A percentile compares a stretch with the other conserved stretches of the same genome.
Conservation (phyloP, 257 asterid species). For the Primulina tabacum region DNA sequence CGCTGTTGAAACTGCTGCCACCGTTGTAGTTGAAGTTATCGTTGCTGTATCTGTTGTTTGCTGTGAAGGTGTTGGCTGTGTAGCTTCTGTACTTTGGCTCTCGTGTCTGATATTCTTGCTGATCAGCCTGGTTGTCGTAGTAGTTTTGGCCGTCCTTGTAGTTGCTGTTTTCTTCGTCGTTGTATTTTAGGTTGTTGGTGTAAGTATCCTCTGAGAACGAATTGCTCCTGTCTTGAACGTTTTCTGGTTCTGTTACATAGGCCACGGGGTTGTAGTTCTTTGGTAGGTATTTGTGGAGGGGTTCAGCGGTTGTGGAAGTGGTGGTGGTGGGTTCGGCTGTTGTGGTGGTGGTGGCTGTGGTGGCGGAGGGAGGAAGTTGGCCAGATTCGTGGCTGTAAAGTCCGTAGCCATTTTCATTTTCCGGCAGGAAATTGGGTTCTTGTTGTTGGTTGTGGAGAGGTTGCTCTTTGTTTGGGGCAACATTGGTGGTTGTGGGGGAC, state of each 20-base stretch:
- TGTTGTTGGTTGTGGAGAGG: slow-evolving; percentile 30
- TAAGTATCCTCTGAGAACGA: slow-evolving; percentile 17
- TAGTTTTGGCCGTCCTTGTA: slow-evolving; percentile 20
- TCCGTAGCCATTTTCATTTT: slow-evolving; percentile 63
- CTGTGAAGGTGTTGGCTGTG: neutral
- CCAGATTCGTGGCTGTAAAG: slow-evolving; percentile 74
- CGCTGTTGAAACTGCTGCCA: slow-evolving; percentile 33
- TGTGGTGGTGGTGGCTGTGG: slow-evolving; percentile 32
- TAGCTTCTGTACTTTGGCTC: slow-evolving; percentile 13
- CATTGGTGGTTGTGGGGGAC: slow-evolving; percentile 24
- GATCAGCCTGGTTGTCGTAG: slow-evolving; percentile 25
- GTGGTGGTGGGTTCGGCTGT: neutral
- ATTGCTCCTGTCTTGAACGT: slow-evolving; percentile 25
- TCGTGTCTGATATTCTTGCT: slow-evolving; percentile 13
- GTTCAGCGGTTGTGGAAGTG: slow-evolving; percentile 15
- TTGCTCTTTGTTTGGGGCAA: neutral
- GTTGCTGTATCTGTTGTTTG: slow-evolving; percentile 8
- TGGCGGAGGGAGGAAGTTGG: slow-evolving; percentile 58
- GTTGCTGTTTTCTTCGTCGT: neutral
- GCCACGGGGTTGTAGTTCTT: slow-evolving; percentile 79
- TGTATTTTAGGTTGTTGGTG: slow-evolving; percentile 15
- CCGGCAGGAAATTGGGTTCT: slow-evolving; percentile 54
- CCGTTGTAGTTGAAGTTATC: slow-evolving; percentile 32
- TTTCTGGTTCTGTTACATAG: slow-evolving; percentile 58
- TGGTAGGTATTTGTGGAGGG: slow-evolving; percentile 54